A percentile compares a stretch with the other conserved stretches of the same genome.
Conservation (phyloP, 371 early-diverging fungal species). For the Circinella umbellata region DNA sequence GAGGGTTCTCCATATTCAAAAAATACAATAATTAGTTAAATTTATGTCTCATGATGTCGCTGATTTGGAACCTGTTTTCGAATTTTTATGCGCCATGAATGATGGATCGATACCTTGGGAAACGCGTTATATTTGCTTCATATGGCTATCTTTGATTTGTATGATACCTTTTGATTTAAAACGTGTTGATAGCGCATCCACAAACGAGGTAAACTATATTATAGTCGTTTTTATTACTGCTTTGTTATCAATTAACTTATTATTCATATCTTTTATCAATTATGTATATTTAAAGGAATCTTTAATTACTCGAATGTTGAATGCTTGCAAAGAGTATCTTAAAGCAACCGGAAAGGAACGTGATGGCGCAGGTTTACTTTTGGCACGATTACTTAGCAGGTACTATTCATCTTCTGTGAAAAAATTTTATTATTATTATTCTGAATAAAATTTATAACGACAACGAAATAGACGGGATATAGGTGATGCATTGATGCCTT, state of each 20-base stretch:
- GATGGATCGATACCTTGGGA: conserved; percentile 63
- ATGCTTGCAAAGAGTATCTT: conserved; percentile 58
- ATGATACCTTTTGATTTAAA: conserved; percentile 94
- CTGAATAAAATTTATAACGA: neutral
- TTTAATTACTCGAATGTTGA: conserved; percentile 58
- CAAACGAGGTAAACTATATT: conserved; percentile 13
- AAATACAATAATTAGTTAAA: conserved; percentile 77
- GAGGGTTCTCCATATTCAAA: neutral
- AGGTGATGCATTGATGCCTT: conserved; percentile 56
- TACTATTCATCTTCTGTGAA: conserved; percentile 8
- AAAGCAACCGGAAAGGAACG: conserved; percentile 79
- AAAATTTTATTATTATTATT: too few relatives aligned
- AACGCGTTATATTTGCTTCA: conserved; percentile 73
- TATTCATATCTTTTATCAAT: too few relatives aligned
- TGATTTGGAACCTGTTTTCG: conserved; percentile 86
- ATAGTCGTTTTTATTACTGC: neutral
- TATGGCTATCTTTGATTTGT: conserved; percentile 89
- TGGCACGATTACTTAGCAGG: conserved; percentile 84
- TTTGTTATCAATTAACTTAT: neutral
- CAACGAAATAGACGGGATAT: conserved; percentile 1
- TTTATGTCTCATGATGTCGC: conserved; percentile 90
- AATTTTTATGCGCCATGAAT: conserved; percentile 50
- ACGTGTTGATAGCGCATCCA: conserved; percentile 74
- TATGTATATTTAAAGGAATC: conserved; percentile 36
- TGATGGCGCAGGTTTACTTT: conserved; percentile 82